Evolutionary conservation across 192 early-diverging fungal species (phyloP).

Genomic region (Mortierella claussenii): DNA sequence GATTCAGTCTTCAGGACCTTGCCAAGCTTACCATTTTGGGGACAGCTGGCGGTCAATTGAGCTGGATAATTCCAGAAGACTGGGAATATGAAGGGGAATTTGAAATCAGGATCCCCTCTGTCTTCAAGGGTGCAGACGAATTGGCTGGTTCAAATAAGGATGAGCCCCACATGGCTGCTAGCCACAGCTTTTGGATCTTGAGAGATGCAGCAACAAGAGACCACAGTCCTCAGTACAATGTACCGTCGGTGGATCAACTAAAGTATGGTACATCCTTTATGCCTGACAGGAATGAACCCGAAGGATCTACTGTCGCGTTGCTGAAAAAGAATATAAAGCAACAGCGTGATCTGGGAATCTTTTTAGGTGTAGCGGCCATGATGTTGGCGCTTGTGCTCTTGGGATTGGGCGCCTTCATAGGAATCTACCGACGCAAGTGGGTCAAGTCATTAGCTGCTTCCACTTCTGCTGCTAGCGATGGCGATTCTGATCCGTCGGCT

Average conservation of each 20-base stretch:
- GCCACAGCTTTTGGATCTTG: constrained; percentile 40
- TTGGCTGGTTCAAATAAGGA: not conserved
- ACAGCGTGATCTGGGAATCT: constrained; percentile 16
- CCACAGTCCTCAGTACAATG: constrained; percentile 14
- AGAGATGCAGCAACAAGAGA: constrained; percentile 23
- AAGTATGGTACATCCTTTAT: not conserved
- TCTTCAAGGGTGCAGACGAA: not conserved
- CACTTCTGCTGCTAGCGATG: too few relatives aligned
- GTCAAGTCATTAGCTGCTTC: too few relatives aligned
- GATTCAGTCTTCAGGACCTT: constrained; percentile 13
- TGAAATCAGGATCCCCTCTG: constrained; percentile 28
- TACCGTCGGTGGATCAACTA: constrained; percentile 16
- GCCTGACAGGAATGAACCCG: too few relatives aligned
- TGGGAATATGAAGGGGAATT: constrained; percentile 50
- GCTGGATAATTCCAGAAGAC: constrained; percentile 42
- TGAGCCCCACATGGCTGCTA: not conserved
- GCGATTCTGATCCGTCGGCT: too few relatives aligned
- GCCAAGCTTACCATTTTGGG: constrained; percentile 6
- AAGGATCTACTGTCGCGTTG: not conserved
- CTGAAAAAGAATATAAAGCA: not conserved
- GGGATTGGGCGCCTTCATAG: constrained; percentile 10
- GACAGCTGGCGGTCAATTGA: constrained; percentile 10
- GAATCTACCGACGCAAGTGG: constrained; percentile 22
- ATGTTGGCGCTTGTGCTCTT: constrained; percentile 25
- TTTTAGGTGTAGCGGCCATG: constrained; percentile 34